Evolutionary conservation across 2,329 filamentous ascomycete genomes (phyloP).

Genomic region (Penicillium sp.): DNA sequence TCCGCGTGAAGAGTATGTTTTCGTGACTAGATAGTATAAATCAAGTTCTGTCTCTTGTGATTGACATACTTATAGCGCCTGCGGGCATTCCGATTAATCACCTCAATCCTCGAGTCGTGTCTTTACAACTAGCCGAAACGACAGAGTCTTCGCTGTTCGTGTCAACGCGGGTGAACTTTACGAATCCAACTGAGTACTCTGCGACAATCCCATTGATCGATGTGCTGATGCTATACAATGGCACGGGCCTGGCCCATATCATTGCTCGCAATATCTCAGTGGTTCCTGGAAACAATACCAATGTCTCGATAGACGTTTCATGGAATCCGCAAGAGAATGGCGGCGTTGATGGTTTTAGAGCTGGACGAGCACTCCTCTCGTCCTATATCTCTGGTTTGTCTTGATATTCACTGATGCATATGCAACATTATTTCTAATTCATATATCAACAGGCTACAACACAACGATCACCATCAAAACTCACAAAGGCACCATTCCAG

Average conservation of each 20-base stretch:
- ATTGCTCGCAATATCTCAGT: constrained; percentile 64
- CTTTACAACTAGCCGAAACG: constrained; percentile 70
- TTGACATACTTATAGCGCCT: constrained; percentile 52
- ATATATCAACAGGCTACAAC: constrained; percentile 63
- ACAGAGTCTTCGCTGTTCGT: constrained; percentile 68
- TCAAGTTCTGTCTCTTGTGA: constrained; percentile 19
- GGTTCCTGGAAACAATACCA: constrained; percentile 66
- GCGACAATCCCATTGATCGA: constrained; percentile 77
- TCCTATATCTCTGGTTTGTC: constrained; percentile 73
- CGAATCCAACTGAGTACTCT: constrained; percentile 85
- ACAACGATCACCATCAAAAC: constrained; percentile 72
- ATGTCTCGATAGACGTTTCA: constrained; percentile 63
- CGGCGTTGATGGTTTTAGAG: constrained; percentile 58
- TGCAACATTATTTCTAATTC: too few species aligned
- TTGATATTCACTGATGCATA: neutral
- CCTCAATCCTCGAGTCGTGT: constrained; percentile 64
- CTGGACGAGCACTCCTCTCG: constrained; percentile 72
- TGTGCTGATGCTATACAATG: constrained; percentile 71
- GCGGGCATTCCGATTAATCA: constrained; percentile 53
- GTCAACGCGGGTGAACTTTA: constrained; percentile 72
- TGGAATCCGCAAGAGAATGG: constrained; percentile 69
- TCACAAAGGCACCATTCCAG: constrained; percentile 70
- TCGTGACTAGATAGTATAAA: constrained; percentile 24
- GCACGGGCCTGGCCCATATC: constrained; percentile 71
- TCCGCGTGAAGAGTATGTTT: constrained; percentile 90